Conservation (phyloP, 1,284 basidiomycete species). For the Fistulinella cinereoalba region DNA sequence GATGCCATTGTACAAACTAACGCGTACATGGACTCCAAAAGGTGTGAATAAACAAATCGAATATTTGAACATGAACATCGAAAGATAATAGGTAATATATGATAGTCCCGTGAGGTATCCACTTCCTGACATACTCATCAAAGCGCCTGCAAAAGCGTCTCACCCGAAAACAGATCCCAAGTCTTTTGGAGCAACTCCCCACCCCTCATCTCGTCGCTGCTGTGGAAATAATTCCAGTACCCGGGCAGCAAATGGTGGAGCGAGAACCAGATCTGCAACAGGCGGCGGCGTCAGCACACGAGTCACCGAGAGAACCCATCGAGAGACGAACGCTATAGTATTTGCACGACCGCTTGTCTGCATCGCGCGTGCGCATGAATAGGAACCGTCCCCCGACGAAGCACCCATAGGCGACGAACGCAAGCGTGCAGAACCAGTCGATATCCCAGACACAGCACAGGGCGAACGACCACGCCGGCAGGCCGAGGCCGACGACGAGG, state of each 20-base stretch:
- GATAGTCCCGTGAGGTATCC: too few species aligned
- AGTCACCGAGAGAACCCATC: neutral
- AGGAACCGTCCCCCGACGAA: constrained; percentile 32
- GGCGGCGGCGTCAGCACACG: neutral
- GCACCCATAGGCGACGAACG: constrained; percentile 28
- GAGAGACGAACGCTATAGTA: constrained; percentile 32
- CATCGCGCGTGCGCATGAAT: constrained; percentile 18
- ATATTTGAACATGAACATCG: too few species aligned
- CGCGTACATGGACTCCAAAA: too few species aligned
- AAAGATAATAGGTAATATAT: too few species aligned
- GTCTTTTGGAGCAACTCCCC: constrained; percentile 23
- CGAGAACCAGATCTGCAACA: constrained; percentile 30
- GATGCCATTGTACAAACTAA: too few species aligned
- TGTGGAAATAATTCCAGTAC: constrained; percentile 21
- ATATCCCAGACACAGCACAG: constrained; percentile 28
- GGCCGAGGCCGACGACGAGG: constrained; percentile 21
- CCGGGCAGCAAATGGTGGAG: constrained; percentile 33
- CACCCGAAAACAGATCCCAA: constrained; percentile 22
- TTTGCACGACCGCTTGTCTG: constrained; percentile 33
- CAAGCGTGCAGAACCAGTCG: constrained; percentile 19
- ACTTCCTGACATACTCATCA: too few species aligned
- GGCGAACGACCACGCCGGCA: constrained; percentile 24
- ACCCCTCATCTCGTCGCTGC: constrained; percentile 4
- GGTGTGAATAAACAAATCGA: too few species aligned
- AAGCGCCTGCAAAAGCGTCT: constrained; percentile 9